Conservation (phyloP, 257 asterid genomes). For the Oldenlandia corymbosa region DNA sequence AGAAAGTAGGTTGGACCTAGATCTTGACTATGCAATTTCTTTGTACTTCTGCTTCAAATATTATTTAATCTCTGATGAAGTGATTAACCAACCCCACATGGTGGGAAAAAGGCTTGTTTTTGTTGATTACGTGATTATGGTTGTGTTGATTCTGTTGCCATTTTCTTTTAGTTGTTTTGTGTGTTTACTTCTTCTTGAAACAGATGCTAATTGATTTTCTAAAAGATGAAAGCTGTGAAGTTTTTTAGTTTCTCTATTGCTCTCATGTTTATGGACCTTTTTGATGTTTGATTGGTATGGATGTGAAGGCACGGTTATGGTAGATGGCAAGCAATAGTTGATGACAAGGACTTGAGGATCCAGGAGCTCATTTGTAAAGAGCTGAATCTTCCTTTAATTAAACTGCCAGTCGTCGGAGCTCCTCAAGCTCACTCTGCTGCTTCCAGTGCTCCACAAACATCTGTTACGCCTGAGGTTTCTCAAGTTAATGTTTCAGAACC, state of each 20-base stretch:
- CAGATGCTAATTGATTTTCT: neutral
- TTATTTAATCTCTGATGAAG: neutral
- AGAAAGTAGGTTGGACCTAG: neutral
- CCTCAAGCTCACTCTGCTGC: slow-evolving; percentile 41
- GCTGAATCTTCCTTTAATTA: slow-evolving; percentile 59
- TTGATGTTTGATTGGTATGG: slow-evolving; percentile 23
- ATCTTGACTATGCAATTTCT: slow-evolving; percentile 5
- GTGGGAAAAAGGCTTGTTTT: no score
- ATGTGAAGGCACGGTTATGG: slow-evolving; percentile 89
- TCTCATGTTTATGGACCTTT: neutral
- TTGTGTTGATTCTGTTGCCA: no score
- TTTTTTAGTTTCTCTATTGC: neutral
- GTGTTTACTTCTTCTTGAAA: neutral
- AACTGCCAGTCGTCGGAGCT: slow-evolving; percentile 55
- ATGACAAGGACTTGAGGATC: slow-evolving; percentile 77
- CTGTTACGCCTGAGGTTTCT: slow-evolving; percentile 40
- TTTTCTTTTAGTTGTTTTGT: no score
- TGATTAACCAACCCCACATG: no score
- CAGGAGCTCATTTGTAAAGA: slow-evolving; percentile 91
- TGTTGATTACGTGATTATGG: no score
- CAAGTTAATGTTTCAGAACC: slow-evolving; percentile 36
- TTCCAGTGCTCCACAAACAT: no score
- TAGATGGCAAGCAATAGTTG: slow-evolving; percentile 97
- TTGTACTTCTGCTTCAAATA: neutral
- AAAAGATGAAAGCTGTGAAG: neutral